Base-by-base conservation (phyloP, 2,329 filamentous ascomycete genomes). In the Phialophora chinensis region DNA sequence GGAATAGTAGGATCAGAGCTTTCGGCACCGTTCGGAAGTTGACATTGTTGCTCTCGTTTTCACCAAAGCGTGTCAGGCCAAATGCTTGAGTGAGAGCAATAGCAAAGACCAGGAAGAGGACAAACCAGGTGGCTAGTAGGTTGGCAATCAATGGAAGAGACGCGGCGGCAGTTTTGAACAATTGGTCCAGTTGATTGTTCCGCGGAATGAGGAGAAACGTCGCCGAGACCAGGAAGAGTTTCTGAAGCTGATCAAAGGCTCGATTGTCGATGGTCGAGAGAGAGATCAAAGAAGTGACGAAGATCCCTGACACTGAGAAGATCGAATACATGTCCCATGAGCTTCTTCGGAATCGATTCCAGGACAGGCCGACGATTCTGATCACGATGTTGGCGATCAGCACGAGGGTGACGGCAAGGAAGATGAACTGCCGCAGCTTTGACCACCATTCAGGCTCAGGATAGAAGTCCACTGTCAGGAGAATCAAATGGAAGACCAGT, bases 151-250 rank as follows among this genome's bases (percentile, higher is more conserved):
- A 89, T 1, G 91, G 90, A 72, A 99, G 81, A 87, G 92, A 96
- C 61, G 94, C 95, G 11, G 95, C 95, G 0, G 94, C 96, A 1
- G 96, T 99, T 79, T 99, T 99, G 87, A 99, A 99, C 0, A 99
- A 87, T 77, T 99, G 95, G 76, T 99, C 96, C 25, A 99, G 86
- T 58, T 96, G 93, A 73, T 99, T 96, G 76, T 99, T 99, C 60
- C 96, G 88, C 0, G 95, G 95, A 68, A 99, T 99, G 38, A 99
- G 86, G 60, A 99, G 83, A 8, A 98, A 84, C 2, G 95, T 89
- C 62, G 98, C 90, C 8, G 92, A 90, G 23, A 98, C 95, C 35
- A 99, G 85, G 77, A 96, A 97, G 67, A 96, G 87, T 79, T 99
- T 99, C 82, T 98, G 93, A 35, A 97, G 80, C 79, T 93, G 91